Evolutionary conservation across 2,329 filamentous ascomycete species (phyloP).

Genomic region (Intubia oerlemansii): DNA sequence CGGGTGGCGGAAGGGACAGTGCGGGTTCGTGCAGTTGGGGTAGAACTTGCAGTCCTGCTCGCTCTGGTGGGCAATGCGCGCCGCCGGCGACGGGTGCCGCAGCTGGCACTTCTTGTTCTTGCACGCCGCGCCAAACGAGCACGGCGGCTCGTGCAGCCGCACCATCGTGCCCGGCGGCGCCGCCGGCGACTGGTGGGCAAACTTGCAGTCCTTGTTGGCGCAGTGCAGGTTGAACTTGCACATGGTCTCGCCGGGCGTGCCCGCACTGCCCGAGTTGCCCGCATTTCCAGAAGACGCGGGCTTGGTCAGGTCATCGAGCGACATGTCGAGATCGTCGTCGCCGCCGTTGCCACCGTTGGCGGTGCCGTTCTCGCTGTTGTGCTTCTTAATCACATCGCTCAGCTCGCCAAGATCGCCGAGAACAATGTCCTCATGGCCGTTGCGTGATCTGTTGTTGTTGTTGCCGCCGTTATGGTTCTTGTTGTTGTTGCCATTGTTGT

Average conservation of each 20-base stretch:
- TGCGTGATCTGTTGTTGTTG: no score
- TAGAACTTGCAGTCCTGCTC: slow-evolving; percentile 82
- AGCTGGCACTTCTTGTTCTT: slow-evolving; percentile 89
- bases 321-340: slow-evolving; percentile 42
- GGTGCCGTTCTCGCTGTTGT: slow-evolving; percentile 12
- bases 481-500: slow-evolving; percentile 27
- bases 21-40: slow-evolving; percentile 73
- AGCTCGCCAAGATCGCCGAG: slow-evolving; percentile 13
- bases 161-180: slow-evolving; percentile 58
- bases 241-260: slow-evolving; percentile 43
- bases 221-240: slow-evolving; percentile 85
- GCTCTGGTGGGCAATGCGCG: slow-evolving; percentile 54
- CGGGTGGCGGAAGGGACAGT: slow-evolving; percentile 79
- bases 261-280: slow-evolving; percentile 18
- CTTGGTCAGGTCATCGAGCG: slow-evolving; percentile 36
- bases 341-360: slow-evolving; percentile 12
- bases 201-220: slow-evolving; percentile 75
- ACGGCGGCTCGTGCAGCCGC: slow-evolving; percentile 57
- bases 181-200: slow-evolving; percentile 83
- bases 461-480: slow-evolving; percentile 25
- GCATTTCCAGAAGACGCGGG: no score
- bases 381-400: slow-evolving; percentile 6
- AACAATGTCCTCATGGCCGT: slow-evolving; percentile 21
- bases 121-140: slow-evolving; percentile 74
- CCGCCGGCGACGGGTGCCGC: slow-evolving; percentile 78